A percentile compares a stretch with the other conserved stretches of the same genome.
Conservation (phyloP, 805 yeast species). For the Ogataea populi-albae region DNA sequence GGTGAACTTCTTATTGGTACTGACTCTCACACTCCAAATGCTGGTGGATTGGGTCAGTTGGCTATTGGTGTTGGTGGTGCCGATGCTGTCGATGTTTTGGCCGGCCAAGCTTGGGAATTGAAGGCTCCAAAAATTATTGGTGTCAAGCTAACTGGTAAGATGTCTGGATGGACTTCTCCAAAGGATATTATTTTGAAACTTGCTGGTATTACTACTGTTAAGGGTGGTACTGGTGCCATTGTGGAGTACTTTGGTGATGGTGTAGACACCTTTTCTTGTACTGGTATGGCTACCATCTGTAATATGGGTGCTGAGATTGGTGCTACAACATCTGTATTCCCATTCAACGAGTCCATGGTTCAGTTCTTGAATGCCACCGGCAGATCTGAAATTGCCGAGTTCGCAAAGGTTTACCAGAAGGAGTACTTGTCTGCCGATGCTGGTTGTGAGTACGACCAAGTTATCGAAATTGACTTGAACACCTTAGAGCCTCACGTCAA, state of each 20-base stretch:
- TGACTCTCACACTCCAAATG: constrained; percentile 98
- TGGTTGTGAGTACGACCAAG: constrained; percentile 88
- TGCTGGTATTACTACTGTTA: constrained; percentile 90
- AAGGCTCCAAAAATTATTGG: constrained; percentile 96
- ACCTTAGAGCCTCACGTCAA: constrained; percentile 91
- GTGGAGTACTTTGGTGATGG: constrained; percentile 98
- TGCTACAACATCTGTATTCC: constrained; percentile 97
- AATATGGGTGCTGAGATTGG: constrained; percentile 99
- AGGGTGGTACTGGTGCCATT: constrained; percentile 97
- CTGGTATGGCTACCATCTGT: constrained; percentile 99
- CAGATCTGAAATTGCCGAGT: constrained; percentile 77
- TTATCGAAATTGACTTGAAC: constrained; percentile 83
- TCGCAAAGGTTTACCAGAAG: constrained; percentile 50
- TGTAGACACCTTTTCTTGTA: constrained; percentile 81
- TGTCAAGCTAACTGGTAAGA: constrained; percentile 84
- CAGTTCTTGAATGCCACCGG: constrained; percentile 77
- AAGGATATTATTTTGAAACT: constrained; percentile 92
- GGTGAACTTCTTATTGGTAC: constrained; percentile 98
- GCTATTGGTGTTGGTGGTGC: constrained; percentile 99
- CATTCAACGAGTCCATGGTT: constrained; percentile 57
- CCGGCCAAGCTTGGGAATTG: constrained; percentile 98
- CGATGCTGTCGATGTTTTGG: constrained; percentile 96
- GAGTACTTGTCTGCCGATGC: constrained; percentile 74
- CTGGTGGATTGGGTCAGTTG: constrained; percentile 97
- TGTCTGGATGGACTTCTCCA: constrained; percentile 95